Percentiles rank a stretch among this genome's conserved stretches.
These are phyloP conservation scores for Lecanicillium sp. DNA, from an alignment of 2,329 filamentous ascomycete genomes.

Conservation along the genomic window DNA sequence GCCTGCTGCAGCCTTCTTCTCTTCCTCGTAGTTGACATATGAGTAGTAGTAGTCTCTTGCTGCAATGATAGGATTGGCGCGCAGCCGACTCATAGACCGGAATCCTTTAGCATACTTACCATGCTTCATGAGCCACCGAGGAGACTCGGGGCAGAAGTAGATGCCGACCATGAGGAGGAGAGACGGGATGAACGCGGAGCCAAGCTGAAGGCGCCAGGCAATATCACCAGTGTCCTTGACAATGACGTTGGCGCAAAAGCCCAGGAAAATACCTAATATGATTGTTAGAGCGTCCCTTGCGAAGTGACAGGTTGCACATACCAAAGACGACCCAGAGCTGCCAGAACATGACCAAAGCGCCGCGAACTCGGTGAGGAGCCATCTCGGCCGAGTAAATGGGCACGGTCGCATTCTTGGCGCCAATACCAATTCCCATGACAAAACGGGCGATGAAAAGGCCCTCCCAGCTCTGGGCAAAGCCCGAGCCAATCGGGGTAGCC, in stretches of 20 bases:
- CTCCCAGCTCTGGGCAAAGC: slow-evolving; percentile 55
- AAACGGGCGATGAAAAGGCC: slow-evolving; percentile 58
- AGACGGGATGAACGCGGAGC: slow-evolving; percentile 45
- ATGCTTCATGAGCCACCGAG: slow-evolving; percentile 58
- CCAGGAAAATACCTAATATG: slow-evolving; percentile 34
- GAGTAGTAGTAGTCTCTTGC: slow-evolving; percentile 47
- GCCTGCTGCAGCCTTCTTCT: slow-evolving; percentile 19
- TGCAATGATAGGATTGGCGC: slow-evolving; percentile 43
- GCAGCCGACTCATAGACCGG: slow-evolving; percentile 38
- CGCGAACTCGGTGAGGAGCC: slow-evolving; percentile 55
- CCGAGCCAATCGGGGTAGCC: slow-evolving; percentile 45
- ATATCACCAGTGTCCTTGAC: slow-evolving; percentile 42
- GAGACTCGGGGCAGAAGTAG: slow-evolving; percentile 56
- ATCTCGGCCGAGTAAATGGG: slow-evolving; percentile 70
- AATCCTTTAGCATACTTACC: slow-evolving; percentile 49
- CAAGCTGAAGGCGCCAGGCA: slow-evolving; percentile 55
- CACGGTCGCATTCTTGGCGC: slow-evolving; percentile 53
- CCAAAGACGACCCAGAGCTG: slow-evolving; percentile 26
- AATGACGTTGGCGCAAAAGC: slow-evolving; percentile 45
- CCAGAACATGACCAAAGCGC: slow-evolving; percentile 76
- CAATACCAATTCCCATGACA: slow-evolving; percentile 59
- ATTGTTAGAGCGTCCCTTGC: slow-evolving; percentile 25
- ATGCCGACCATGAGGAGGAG: slow-evolving; percentile 47
- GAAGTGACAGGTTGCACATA: slow-evolving; percentile 10
- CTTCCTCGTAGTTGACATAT: slow-evolving; percentile 28